Base-by-base conservation (phyloP, 768 basidiomycete species). In the Fomitopsis pulvina region DNA sequence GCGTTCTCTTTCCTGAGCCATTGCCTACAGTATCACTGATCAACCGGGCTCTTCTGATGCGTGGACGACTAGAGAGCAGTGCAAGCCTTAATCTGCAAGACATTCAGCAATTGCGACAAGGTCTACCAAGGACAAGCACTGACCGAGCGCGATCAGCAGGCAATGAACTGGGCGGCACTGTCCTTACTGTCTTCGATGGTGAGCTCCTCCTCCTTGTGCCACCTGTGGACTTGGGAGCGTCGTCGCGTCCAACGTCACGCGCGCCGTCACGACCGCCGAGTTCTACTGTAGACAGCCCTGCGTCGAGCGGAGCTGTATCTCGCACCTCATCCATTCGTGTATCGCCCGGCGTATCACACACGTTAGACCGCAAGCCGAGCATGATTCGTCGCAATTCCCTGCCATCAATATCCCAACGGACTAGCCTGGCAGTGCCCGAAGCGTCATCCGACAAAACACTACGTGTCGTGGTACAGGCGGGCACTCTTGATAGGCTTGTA, bases 261-360 rank as follows among this genome's bases (percentile, higher is more conserved):
- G 68, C 79, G 1, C 75, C 80, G 4, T 89, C 88, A 4, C 70
- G 85, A n/a, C 86, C 87, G 1, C 76, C 83, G 0, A 85, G 87
- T 57, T 79, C 83, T 2, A 69, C 78, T 40, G 65, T 74, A 20
- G 76, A 81, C 48, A 57, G 63, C 30, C 59, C 69, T 20, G 58
- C 39, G 12, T 53, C 47, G 8, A 64, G 77, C 12, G 78, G 74
- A 57, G 44, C 70, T 3, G 59, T 85, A 10, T 67, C 71, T 14
- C 77, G 88, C 10, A 74, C 77, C 8, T 86, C 88, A 1, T 88
- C 86, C 3, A 87, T 91, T 46, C 81, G 89, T 18, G 85, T 90
- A 41, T 87, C 83, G 53, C 80, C 88, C 0, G 76, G 79, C 25
- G 74, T 81, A 14, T 56, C 56, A 1, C 79, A 85, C 25, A 77